Evolutionary conservation across 345 rosid species (phyloP).

Genomic region (Lepidium sativum): DNA sequence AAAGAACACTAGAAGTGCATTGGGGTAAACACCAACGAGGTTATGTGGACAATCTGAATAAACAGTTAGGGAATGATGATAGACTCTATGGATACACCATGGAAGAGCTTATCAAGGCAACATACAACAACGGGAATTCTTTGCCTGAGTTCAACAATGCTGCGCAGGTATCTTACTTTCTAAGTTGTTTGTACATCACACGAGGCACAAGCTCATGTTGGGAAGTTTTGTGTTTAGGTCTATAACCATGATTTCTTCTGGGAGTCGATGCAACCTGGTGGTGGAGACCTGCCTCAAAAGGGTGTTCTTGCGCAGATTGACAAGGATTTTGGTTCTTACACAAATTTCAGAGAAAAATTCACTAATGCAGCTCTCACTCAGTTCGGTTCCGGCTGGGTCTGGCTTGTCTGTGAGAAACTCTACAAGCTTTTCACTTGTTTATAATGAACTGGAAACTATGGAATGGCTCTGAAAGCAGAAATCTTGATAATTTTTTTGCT

Average conservation of each 20-base stretch:
- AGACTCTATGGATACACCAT: conserved; percentile 64
- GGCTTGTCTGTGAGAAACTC: conserved; percentile 75
- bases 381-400: conserved; percentile 93
- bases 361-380: conserved; percentile 52
- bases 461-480: not conserved
- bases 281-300: conserved; percentile 62
- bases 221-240: conserved; percentile 32
- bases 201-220: not conserved
- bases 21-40: conserved; percentile 71
- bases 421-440: not conserved
- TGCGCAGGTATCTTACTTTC: conserved; percentile 44
- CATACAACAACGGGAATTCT: conserved; percentile 85
- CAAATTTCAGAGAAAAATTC: conserved; percentile 73
- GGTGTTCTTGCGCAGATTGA: conserved; percentile 90
- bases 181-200: not conserved
- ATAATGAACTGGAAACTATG: not conserved
- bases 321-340: conserved; percentile 80
- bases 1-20: conserved; percentile 60
- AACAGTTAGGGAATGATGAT: conserved; percentile 53
- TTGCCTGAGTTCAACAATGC: conserved; percentile 79
- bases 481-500: not conserved
- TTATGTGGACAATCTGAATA: conserved; percentile 64
- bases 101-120: conserved; percentile 76
- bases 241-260: conserved; percentile 98
- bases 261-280: conserved; percentile 99